Evolutionary conservation across 2,329 filamentous ascomycete species (phyloP).

Genomic region (Fusarium bactridioides): DNA sequence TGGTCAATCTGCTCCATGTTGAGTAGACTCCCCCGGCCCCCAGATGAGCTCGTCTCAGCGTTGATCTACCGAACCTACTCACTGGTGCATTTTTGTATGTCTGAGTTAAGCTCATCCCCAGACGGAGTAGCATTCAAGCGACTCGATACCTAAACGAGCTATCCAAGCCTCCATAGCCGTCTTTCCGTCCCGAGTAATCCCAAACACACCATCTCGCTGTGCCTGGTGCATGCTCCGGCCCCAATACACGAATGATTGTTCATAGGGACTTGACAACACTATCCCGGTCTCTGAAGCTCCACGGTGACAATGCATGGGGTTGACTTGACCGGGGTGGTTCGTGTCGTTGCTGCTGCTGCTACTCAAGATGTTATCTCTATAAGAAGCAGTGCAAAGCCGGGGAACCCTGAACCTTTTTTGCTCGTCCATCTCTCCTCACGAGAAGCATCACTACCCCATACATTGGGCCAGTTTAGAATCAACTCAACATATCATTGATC

Average conservation of each 20-base stretch:
- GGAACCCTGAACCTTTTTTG: neutral
- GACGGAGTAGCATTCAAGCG: neutral
- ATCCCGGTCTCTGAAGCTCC: neutral
- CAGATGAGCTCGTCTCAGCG: neutral
- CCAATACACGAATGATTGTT: slow-evolving; percentile 3
- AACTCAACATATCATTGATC: slow-evolving; percentile 2
- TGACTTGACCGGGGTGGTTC: neutral
- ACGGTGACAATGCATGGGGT: slow-evolving; percentile 15
- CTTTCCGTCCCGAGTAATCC: slow-evolving; percentile 35
- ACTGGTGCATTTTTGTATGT: slow-evolving; percentile 1
- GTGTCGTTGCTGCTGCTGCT: neutral
- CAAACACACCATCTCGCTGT: slow-evolving; percentile 28
- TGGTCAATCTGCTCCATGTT: neutral
- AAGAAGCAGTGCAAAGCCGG: slow-evolving; percentile 33
- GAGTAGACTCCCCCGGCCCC: neutral
- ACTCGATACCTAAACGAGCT: neutral
- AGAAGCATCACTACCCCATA: slow-evolving; percentile 16
- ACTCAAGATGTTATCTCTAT: slow-evolving; percentile 24
- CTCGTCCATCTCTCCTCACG: slow-evolving; percentile 25
- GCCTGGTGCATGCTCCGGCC: slow-evolving; percentile 16
- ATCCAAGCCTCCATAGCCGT: slow-evolving; percentile 24
- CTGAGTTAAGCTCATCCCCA: neutral
- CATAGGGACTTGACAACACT: neutral
- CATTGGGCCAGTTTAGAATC: neutral
- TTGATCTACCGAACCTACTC: slow-evolving; percentile 30